These are phyloP conservation scores for Mycena rebaudengoi DNA, from an alignment of 768 basidiomycete species.

Conservation along the genomic window DNA sequence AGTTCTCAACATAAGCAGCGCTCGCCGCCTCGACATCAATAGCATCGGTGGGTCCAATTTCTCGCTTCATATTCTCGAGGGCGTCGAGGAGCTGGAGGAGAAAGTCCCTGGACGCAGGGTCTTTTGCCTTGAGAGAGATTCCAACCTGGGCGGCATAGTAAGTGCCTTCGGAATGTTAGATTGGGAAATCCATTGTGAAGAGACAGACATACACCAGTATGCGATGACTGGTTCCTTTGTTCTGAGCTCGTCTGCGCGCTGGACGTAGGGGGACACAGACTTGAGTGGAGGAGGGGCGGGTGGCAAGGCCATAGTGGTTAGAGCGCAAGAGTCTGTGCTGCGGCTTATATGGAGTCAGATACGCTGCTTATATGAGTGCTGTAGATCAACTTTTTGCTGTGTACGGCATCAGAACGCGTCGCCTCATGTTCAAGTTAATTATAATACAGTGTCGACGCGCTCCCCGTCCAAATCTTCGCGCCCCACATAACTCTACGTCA, in stretches of 20 bases:
- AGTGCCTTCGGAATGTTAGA: conserved; percentile 62
- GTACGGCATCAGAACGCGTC: background rate
- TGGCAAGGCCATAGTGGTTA: conserved; percentile 13
- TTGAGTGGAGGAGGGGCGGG: conserved; percentile 53
- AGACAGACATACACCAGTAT: conserved; percentile 85
- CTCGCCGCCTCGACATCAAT: conserved; percentile 85
- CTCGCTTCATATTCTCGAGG: conserved; percentile 83
- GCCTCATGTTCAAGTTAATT: too few relatives aligned
- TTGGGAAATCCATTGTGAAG: background rate
- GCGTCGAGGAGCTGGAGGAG: conserved; percentile 77
- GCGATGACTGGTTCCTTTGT: conserved; percentile 86
- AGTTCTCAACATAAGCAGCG: conserved; percentile 93
- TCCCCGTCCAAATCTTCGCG: background rate
- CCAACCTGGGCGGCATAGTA: conserved; percentile 94
- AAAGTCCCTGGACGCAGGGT: conserved; percentile 67
- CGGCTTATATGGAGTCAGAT: background rate
- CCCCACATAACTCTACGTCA: too few relatives aligned
- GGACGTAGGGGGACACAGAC: conserved; percentile 79
- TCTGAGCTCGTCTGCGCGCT: conserved; percentile 89
- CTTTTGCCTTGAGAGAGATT: conserved; percentile 77
- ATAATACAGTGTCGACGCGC: background rate
- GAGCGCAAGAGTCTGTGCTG: background rate
- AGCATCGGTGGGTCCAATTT: conserved; percentile 79
- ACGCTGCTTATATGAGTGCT: background rate
- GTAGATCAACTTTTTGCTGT: background rate